Evolutionary conservation across 1,139 yeast species (phyloP).

Genomic region (Suhomyces taliae): DNA sequence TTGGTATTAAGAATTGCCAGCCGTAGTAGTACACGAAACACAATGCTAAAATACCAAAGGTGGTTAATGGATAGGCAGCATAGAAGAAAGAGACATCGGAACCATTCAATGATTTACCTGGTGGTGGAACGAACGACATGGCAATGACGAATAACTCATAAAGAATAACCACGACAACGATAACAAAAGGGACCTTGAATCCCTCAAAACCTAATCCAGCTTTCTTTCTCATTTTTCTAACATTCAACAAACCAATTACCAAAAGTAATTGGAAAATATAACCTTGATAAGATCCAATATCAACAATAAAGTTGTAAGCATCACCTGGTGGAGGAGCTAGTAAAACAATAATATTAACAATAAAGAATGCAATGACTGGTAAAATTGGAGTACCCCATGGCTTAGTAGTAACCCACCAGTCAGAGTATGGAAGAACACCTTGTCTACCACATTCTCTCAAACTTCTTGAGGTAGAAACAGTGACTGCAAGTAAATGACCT

Average conservation of each 20-base stretch:
- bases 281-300: slow-evolving; percentile 22
- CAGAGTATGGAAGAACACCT: slow-evolving; percentile 44
- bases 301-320: slow-evolving; percentile 45
- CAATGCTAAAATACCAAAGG: slow-evolving; percentile 28
- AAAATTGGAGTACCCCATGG: slow-evolving; percentile 46
- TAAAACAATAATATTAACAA: slow-evolving; percentile 38
- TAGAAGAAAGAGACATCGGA: slow-evolving; percentile 36
- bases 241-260: slow-evolving; percentile 34
- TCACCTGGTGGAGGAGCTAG: slow-evolving; percentile 49
- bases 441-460: slow-evolving; percentile 50
- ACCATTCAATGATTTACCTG: slow-evolving; percentile 31
- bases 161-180: slow-evolving; percentile 27
- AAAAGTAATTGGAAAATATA: slow-evolving; percentile 33
- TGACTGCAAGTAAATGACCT: slow-evolving; percentile 42
- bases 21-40: slow-evolving; percentile 35
- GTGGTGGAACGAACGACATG: slow-evolving; percentile 43
- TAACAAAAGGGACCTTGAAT: slow-evolving; percentile 32
- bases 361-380: slow-evolving; percentile 36
- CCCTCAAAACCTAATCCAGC: slow-evolving; percentile 35
- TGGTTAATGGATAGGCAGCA: slow-evolving; percentile 28
- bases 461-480: slow-evolving; percentile 41
- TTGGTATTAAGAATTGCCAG: slow-evolving; percentile 40
- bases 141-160: slow-evolving; percentile 37
- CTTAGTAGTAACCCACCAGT: slow-evolving; percentile 40
- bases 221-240: slow-evolving; percentile 34